Evolutionary conservation across 306 rosid species (phyloP), one percentile per base, ranked within the genome.

Genomic region (Cicer chorassanicum): DNA sequence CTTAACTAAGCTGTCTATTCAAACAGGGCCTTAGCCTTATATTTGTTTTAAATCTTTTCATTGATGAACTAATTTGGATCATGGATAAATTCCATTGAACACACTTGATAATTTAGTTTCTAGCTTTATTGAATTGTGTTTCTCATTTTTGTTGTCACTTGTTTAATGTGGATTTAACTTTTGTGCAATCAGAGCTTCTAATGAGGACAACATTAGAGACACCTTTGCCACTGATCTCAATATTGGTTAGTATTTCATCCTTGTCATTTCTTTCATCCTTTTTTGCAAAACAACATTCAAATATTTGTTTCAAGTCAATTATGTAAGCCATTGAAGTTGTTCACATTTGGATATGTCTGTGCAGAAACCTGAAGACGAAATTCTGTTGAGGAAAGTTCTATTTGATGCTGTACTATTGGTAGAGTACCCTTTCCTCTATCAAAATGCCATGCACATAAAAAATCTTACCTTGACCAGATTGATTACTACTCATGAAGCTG

Each of bases 291-390:
- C 44, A 55, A 62, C 13, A 44, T 75, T 77, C 38, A 6, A 29
- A 4, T 29, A 29, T 29, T 29, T 29, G 36, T 29, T 29, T 29
- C 36, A 29, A 29, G 36, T 59, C 13, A 10, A 10, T 72, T 45
- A 70, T 4, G 16, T 72, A 36, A 70, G 53, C 60, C 55, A 38
- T 65, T 68, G 46, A 73, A 19, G 44, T 63, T 16, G 49, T 18
- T 72, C 9, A 14, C 49, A 18, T 16, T 57, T 46, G 55, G 75
- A 69, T 61, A 19, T 70, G 70, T 83, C 36, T 72, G 6, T 76
- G 89, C 91, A 93, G 98, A 86, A 87, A 45, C 81, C 86, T 65
- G 91, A 84, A 74, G 92, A 80, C 64, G 91, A 89, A 84, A 50
- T 75, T 76, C 61, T 88, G 65, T 78, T 87, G 45, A 88, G 89